Base-by-base conservation (phyloP, 352 stramenopile species). In the Blastocystis sp. region DNA sequence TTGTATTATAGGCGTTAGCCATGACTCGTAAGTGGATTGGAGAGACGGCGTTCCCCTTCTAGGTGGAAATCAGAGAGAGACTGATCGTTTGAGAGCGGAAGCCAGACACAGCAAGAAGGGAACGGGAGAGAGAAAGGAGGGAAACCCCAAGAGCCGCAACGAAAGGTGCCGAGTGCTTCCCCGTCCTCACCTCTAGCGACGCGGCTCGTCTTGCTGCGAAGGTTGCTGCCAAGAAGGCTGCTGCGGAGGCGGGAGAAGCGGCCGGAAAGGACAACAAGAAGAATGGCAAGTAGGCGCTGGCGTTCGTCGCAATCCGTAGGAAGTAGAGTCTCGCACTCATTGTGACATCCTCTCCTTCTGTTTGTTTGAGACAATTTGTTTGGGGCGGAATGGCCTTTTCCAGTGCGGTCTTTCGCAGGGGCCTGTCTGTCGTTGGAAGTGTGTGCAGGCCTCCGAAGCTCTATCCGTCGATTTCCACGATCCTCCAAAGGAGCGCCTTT, bases 51-150 rank as follows among this genome's bases (percentile, higher is more conserved):
- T 34, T 34, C 28, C 28, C 34, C 2, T 41, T 48, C n/a, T 65
- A 81, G 71, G 71, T 40, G 71, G 71, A 23, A 81, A 81, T 38
- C 71, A 81, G 56, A 64, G 71, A 81, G 71, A 81, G 28, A 53
- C 66, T 34, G 71, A 81, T 65, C 71, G 71, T 67, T 43, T 81
- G 48, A 45, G 71, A 21, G 28, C 71, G 23, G 71, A 81, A 45
- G 71, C 71, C 19, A 56, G 71, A 45, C 71, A 81, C 66, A 43
- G 48, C 7, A 81, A 81, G 71, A 81, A 81, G 71, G 71, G 71
- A 43, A 59, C 53, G 10, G 71, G 71, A 5, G 71, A 81, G 59
- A 81, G 56, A 66, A 81, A 81, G n/a, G 71, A 81, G 45, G 71
- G 71, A 81, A 81, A 81, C 53, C 71, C 71, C 2, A 53, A 62